phyloP scores from a whole-genome alignment of 331 rosid genomes.

The Acacia concinna region DNA sequence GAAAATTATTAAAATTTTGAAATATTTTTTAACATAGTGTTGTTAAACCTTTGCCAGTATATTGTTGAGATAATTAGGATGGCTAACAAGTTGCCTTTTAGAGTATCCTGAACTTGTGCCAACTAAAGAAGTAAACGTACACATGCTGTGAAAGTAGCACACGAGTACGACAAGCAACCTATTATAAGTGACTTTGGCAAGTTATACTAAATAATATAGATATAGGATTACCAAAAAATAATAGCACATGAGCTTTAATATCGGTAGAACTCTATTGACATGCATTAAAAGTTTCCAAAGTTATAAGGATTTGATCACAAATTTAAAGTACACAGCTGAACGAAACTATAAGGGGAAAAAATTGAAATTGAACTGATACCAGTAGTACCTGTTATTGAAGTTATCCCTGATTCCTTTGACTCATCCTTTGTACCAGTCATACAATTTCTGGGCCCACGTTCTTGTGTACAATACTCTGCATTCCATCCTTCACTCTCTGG shows the following conservation, averaged over 20 bases:
- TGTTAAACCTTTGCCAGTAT: neutral
- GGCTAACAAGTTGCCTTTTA: neutral
- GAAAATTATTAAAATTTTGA: neutral
- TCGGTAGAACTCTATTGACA: neutral
- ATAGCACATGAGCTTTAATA: neutral
- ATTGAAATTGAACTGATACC: neutral
- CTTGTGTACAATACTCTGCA: conserved; percentile 83
- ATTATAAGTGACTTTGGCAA: neutral
- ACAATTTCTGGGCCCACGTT: conserved; percentile 82
- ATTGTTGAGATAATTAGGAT: neutral
- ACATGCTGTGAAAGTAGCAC: neutral
- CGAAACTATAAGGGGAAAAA: neutral
- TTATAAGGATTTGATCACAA: neutral
- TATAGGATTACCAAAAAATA: neutral
- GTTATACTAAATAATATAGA: neutral
- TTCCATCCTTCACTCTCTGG: conserved; percentile 98
- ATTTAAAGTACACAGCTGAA: neutral
- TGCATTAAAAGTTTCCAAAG: neutral
- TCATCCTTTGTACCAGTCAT: conserved; percentile 71
- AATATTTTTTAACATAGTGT: neutral
- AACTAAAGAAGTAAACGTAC: neutral
- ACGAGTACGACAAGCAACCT: neutral
- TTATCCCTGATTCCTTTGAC: conserved; percentile 48
- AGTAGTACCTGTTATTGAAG: conserved; percentile 23
- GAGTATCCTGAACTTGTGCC: neutral